Base-by-base conservation (phyloP, 208 protist species). In the Trypanosomatidae sp. region DNA sequence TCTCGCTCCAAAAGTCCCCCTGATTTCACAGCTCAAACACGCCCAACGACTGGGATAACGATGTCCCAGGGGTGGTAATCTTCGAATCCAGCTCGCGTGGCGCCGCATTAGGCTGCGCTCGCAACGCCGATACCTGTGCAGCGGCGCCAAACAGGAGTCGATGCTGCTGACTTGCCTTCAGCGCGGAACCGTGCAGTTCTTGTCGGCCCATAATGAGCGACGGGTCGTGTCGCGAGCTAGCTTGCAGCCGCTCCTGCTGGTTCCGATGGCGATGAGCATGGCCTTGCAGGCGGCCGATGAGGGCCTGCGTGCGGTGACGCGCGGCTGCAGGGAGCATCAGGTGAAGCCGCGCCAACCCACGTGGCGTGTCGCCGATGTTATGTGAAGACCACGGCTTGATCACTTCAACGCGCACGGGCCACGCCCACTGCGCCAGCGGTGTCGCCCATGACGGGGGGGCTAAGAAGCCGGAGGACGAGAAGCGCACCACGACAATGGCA, bases 261-360 rank as follows among this genome's bases (percentile, higher is more conserved):
- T 22, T 59, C 46, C 65, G 53, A 43, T 52, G 33, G 1, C 66
- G 56, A 46, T 81, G 71, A 9, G 69, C 76, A 30, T 71, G 65
- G 22, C 76, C 67, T 49, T 77, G 80, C 50, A 87, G 73, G 7
- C 89, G 83, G 13, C 86, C 86, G 33, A 93, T 66, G 44, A 91
- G 80, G 30, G 84, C 86, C 66, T 74, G 44, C 41, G 70, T 75
- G 22, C 85, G 83, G 44, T 89, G 86, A 3, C 86, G 83, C 1
- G 80, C 71, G 49, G 77, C 52, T 30, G 74, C 43, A 15, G 86
- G 74, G 13, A 93, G 76, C 1, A 66, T 66, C 17, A 89, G 64
- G 58, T 78, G 79, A 47, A 93, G 66, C 17, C 86, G 80, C 49
- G 83, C 68, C 7, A 65, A 50, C 8, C 65, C 64, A 4, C 43